Base-by-base conservation (phyloP, 1,284 basidiomycete species). In the Moniliophthora roreri region DNA sequence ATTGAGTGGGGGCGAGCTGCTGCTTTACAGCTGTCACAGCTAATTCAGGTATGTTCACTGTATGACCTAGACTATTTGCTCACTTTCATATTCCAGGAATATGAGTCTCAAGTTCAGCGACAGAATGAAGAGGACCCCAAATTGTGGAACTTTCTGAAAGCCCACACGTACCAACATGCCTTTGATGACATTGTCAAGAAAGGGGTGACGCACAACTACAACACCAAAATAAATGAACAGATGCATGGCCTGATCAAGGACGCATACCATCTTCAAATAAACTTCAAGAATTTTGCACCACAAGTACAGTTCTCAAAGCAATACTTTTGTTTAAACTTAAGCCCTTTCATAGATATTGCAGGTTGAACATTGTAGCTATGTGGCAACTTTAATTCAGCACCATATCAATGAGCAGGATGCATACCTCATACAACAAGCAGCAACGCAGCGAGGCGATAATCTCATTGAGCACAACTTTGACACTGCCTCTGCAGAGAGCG, bases 171-270 rank as follows among this genome's bases (percentile, higher is more conserved):
- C 13, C 24, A 44, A 1, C 64, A 67, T 46, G 39, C 63, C 1
- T 61, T 71, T 28, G 48, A 55, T 8, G 60, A 68, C 26, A 63
- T 69, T 13, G 36, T 59, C 10, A 37, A 55, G 11, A 67, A 69
- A 50, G 63, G 66, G 20, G 62, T 60, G 2, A 60, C 55, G 6
- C 51, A 51, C 15, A 66, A 64, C 24, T 66, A 51, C 49, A 65
- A 50, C 47, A 66, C 61, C 1, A 67, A 63, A 54, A 54, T 53
- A 23, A 62, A 61, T 55, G 62, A 66, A 39, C 60, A 60, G 38
- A 58, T 55, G 51, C 62, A 63, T 51, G 41, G 59, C 1, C 44
- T 57, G 2, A 26, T 69, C 10, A 68, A 69, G 42, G 39, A 57
- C 7, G 45, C 50, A 1, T 70, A 69, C 46, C 54, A 57, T 2